Evolutionary conservation across 1,139 yeast species (phyloP), one percentile per base, ranked within the genome.

Genomic region (Sugiyamaella grinbergsii): DNA sequence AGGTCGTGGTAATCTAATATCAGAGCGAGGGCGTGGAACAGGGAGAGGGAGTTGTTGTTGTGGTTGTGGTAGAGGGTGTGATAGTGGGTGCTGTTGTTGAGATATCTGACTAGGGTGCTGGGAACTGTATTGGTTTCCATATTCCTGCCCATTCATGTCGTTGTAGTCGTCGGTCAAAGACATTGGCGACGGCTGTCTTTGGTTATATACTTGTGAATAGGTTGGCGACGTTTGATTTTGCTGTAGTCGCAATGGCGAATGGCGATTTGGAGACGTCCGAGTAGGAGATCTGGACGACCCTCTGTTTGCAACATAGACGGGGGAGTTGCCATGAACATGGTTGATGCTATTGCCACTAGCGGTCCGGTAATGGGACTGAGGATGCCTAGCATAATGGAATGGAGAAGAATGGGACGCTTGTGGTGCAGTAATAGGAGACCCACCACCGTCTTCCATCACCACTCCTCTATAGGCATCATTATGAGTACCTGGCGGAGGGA

Each of bases 321-420:
- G 34, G 15, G 34, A n/a, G 7, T n/a, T 24, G 22, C 42, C 42
- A 3, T 33, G 42, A 2, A 38, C 42, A 24, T 38, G 33, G 13
- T 16, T 15, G 26, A 38, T 38, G 26, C 45, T 33, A 29, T 29
- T 13, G 13, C 45, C 45, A 32, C 45, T 42, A 19, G 44, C 39
- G 4, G 51, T 18, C 8, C 52, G 20, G 34, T 43, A 49, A 31
- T 49, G 52, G 33, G 51, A 48, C 13, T 24, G 41, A n/a, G 51
- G 51, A 16, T 44, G 49, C 7, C 52, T 28, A 11, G 52, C 52
- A 22, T 49, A 49, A 19, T 39, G 40, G 32, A 49, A 43, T 11
- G 42, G 51, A 11, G 47, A 42, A 26, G 42, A 13, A 16, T 33
- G 40, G 15, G 40, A 22, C 3, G 44, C 18, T 11, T n/a, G 39